These are phyloP conservation scores for Fistulina hepatica DNA, from an alignment of 1,284 basidiomycete species.

Conservation along the genomic window DNA sequence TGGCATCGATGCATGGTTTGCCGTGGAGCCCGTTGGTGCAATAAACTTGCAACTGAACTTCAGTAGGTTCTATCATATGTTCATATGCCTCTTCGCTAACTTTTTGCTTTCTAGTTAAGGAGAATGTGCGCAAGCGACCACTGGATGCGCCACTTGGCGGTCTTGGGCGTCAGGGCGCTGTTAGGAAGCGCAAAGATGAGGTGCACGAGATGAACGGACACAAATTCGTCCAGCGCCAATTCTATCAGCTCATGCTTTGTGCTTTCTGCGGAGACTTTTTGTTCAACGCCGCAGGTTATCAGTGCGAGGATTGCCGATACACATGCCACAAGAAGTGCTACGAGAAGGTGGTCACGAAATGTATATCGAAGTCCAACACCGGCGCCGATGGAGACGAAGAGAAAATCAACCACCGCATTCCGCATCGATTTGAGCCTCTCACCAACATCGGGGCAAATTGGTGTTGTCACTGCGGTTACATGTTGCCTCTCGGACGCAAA, in stretches of 20 bases:
- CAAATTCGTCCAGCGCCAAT: conserved; percentile 94
- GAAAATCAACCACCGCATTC: conserved; percentile 99
- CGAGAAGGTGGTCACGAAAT: conserved; percentile 98
- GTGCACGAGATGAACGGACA: conserved; percentile 99
- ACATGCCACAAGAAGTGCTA: conserved; percentile 99
- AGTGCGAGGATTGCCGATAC: conserved; percentile 99
- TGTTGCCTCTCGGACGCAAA: conserved; percentile 94
- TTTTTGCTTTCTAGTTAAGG: conserved; percentile 61
- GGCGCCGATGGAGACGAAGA: conserved; percentile 88
- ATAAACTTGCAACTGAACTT: conserved; percentile 82
- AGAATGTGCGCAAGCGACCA: conserved; percentile 91
- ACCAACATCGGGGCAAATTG: conserved; percentile 98
- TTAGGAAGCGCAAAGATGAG: conserved; percentile 96
- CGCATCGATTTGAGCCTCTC: conserved; percentile 95
- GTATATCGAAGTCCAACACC: conserved; percentile 93
- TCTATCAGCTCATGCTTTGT: conserved; percentile 98
- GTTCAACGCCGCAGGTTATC: conserved; percentile 94
- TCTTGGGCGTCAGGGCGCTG: conserved; percentile 94
- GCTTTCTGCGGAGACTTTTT: conserved; percentile 97
- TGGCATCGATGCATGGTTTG: conserved; percentile 95
- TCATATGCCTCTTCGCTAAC: conserved; percentile 3
- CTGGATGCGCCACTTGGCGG: conserved; percentile 76
- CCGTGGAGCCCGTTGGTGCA: conserved; percentile 96
- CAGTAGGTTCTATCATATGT: conserved; percentile 43
- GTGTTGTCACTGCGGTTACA: conserved; percentile 99